Evolutionary conservation across 805 yeast genomes (phyloP).

Genomic region (Kodamaea sagamina): DNA sequence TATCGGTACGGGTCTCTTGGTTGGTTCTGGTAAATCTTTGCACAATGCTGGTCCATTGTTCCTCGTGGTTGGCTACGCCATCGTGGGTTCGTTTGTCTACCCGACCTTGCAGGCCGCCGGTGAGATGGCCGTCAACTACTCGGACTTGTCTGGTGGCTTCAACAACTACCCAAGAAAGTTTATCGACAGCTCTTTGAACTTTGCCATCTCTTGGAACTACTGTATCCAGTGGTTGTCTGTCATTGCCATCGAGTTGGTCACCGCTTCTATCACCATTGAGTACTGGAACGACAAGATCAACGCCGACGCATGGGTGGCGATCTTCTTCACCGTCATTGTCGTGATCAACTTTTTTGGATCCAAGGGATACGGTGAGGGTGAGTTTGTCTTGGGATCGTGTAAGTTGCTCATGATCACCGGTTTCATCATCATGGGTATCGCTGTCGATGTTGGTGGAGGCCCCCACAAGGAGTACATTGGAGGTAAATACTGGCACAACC

Average conservation of each 20-base stretch:
- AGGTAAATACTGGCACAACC: slow-evolving; percentile 44
- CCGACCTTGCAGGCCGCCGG: slow-evolving; percentile 46
- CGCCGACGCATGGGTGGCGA: slow-evolving; percentile 58
- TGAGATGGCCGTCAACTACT: slow-evolving; percentile 59
- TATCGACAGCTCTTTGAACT: slow-evolving; percentile 58
- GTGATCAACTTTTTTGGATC: slow-evolving; percentile 49
- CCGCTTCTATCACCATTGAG: slow-evolving; percentile 61
- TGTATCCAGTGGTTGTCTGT: slow-evolving; percentile 65
- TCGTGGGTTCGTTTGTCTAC: slow-evolving; percentile 37
- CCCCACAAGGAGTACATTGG: slow-evolving; percentile 34
- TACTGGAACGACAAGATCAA: slow-evolving; percentile 56
- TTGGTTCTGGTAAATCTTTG: slow-evolving; percentile 41
- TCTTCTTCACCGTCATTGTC: slow-evolving; percentile 50
- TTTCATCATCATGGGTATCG: slow-evolving; percentile 43
- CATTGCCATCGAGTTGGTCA: slow-evolving; percentile 63
- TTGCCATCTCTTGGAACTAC: slow-evolving; percentile 64
- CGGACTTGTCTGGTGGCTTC: slow-evolving; percentile 62
- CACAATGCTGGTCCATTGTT: slow-evolving; percentile 41
- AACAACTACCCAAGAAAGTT: slow-evolving; percentile 56
- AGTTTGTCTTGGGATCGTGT: slow-evolving; percentile 39
- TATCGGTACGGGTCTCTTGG: slow-evolving; percentile 46
- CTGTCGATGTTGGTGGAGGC: slow-evolving; percentile 38
- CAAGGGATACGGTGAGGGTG: slow-evolving; percentile 49
- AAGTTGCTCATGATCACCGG: slow-evolving; percentile 42
- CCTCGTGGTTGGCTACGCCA: slow-evolving; percentile 34